phyloP scores from a whole-genome alignment of 2,329 filamentous ascomycete species.

The Karstenula rhodostoma region DNA sequence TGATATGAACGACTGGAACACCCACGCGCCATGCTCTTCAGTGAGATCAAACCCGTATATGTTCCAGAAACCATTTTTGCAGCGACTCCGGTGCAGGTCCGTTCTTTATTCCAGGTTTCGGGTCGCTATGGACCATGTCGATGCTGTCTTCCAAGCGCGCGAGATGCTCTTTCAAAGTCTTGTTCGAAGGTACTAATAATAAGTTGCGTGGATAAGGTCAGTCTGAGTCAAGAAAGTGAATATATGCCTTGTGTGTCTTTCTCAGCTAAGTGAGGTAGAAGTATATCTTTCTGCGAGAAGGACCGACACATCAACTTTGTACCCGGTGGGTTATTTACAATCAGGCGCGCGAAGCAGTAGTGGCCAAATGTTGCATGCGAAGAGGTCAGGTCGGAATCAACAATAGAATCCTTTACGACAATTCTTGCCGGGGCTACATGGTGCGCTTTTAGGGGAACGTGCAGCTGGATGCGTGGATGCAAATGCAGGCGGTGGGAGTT shows the following conservation, averaged over 20 bases:
- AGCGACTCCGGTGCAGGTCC: not conserved
- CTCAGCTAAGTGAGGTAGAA: too few species aligned
- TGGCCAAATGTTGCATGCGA: conserved; percentile 6
- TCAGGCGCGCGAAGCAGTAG: not conserved
- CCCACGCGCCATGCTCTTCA: conserved; percentile 2
- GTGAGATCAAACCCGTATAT: not conserved
- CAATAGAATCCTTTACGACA: too few species aligned
- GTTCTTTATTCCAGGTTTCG: not conserved
- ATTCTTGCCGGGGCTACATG: too few species aligned
- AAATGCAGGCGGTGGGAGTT: not conserved
- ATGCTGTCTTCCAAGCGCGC: not conserved
- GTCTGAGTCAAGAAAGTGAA: too few species aligned
- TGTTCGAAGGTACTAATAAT: conserved; percentile 3
- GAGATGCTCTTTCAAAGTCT: not conserved
- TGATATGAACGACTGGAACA: not conserved
- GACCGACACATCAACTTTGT: too few species aligned
- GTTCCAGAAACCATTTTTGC: conserved; percentile 1
- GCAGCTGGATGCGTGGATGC: too few species aligned
- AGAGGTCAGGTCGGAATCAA: conserved; percentile 3
- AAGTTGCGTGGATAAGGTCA: too few species aligned
- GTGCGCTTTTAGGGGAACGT: not conserved
- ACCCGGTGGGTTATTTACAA: not conserved
- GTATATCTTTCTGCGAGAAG: too few species aligned
- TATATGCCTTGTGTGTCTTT: too few species aligned
- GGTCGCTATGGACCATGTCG: not conserved